These are phyloP conservation scores for Cylindrotheca fusiformis DNA, from an alignment of 108 stramenopile species.

Conservation along the genomic window DNA sequence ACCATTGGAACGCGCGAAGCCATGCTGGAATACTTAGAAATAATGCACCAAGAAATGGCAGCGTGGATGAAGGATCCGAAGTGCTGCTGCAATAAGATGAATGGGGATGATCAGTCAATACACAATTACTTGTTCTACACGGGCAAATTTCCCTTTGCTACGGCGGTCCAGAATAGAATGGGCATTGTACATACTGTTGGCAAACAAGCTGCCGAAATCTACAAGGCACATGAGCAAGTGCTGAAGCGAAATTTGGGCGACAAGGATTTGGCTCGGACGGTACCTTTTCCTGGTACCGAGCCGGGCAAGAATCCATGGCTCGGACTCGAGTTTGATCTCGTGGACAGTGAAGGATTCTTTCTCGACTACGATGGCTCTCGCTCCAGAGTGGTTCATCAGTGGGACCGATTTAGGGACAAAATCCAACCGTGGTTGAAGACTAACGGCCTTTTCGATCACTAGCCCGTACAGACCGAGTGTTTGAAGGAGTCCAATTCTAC, in stretches of 20 bases:
- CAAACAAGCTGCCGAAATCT: conserved; percentile 5
- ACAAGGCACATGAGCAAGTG: conserved; percentile 2
- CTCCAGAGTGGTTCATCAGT: conserved; percentile 54
- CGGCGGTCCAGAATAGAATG: conserved; percentile 24
- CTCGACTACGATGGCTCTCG: conserved; percentile 34
- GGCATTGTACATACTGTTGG: conserved; percentile 41
- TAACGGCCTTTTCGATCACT: neutral
- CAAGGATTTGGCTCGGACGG: neutral
- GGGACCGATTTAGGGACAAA: conserved; percentile 34
- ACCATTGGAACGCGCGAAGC: conserved; percentile 69
- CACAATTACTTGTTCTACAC: conserved; percentile 81
- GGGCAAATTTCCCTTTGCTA: conserved; percentile 46
- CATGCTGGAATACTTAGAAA: conserved; percentile 60
- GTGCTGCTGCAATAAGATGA: conserved; percentile 48
- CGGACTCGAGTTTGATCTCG: conserved; percentile 30
- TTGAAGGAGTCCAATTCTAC: too few relatives aligned
- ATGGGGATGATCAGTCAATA: conserved; percentile 72
- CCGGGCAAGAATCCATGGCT: conserved; percentile 12
- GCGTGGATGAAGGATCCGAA: conserved; percentile 49
- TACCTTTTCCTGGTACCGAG: conserved; percentile 5
- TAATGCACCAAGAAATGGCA: conserved; percentile 67
- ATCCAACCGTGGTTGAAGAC: conserved; percentile 6
- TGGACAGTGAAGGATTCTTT: conserved; percentile 42
- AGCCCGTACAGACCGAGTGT: too few relatives aligned
- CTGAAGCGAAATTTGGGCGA: neutral